Percentiles rank a stretch among this genome's conserved stretches.
Evolutionary conservation across 2,329 filamentous ascomycete genomes (phyloP).

Genomic region (Colletotrichum abscissum): DNA sequence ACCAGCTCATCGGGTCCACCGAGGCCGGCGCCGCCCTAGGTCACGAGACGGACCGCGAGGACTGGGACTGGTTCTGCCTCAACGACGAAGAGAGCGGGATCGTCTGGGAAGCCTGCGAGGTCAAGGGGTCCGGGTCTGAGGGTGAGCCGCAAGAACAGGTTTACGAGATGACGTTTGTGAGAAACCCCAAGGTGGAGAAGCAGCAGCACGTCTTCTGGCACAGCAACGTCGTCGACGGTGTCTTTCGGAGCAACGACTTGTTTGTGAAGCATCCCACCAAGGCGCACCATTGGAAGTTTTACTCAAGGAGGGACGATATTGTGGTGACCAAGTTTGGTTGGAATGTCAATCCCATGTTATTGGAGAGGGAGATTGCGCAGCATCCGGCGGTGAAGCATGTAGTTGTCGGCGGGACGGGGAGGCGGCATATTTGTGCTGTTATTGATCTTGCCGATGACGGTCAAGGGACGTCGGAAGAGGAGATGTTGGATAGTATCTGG

Average conservation of each 20-base stretch:
- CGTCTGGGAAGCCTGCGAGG: slow-evolving; percentile 4
- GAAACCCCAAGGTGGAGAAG: slow-evolving; percentile 38
- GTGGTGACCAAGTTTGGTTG: slow-evolving; percentile 54
- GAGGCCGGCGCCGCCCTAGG: slow-evolving; percentile 41
- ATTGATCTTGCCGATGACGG: slow-evolving; percentile 35
- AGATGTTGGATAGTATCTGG: slow-evolving; percentile 49
- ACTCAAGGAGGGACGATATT: slow-evolving; percentile 51
- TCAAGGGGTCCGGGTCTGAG: background rate
- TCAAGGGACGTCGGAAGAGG: background rate
- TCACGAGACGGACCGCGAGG: slow-evolving; percentile 38
- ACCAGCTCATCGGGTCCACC: slow-evolving; percentile 45
- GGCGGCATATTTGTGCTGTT: slow-evolving; percentile 37
- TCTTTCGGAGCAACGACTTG: slow-evolving; percentile 46
- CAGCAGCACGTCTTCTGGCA: slow-evolving; percentile 54
- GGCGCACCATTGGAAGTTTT: slow-evolving; percentile 47
- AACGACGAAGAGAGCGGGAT: slow-evolving; percentile 36
- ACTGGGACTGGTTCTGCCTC: slow-evolving; percentile 46
- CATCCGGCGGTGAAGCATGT: slow-evolving; percentile 44
- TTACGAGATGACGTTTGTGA: slow-evolving; percentile 47
- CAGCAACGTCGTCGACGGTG: background rate
- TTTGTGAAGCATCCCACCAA: slow-evolving; percentile 50
- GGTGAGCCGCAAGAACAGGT: slow-evolving; percentile 35
- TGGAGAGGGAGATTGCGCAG: slow-evolving; percentile 46
- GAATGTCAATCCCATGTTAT: slow-evolving; percentile 53
- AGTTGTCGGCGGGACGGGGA: slow-evolving; percentile 48